A percentile compares a stretch with the other conserved stretches of the same genome.
phyloP scores from a whole-genome alignment of 2,329 filamentous ascomycete species.

The Arthrobotrys conoides region DNA sequence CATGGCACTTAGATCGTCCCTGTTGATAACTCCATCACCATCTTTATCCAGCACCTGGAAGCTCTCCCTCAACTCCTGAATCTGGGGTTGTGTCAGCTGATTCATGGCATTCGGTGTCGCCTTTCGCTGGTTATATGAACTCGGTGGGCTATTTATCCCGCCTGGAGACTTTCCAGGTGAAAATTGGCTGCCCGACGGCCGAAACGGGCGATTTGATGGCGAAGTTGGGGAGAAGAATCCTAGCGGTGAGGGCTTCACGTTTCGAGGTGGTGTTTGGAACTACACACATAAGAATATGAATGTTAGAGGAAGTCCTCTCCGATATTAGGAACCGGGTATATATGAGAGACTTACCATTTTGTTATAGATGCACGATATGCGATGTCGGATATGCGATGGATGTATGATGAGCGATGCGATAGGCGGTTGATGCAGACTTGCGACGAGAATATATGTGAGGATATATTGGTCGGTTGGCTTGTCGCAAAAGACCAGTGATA shows the following conservation, averaged over 20 bases:
- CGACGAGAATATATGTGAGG: slow-evolving; percentile 21
- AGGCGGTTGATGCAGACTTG: slow-evolving; percentile 16
- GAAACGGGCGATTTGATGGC: slow-evolving; percentile 41
- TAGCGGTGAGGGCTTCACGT: slow-evolving; percentile 63
- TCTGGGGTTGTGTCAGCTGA: slow-evolving; percentile 83
- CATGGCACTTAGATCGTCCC: slow-evolving; percentile 89
- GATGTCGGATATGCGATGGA: slow-evolving; percentile 10
- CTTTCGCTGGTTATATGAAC: slow-evolving; percentile 62
- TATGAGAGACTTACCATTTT: slow-evolving; percentile 37
- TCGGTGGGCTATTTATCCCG: slow-evolving; percentile 51
- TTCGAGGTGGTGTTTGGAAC: slow-evolving; percentile 62
- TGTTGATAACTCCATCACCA: slow-evolving; percentile 84
- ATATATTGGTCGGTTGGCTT: not conserved
- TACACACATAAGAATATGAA: slow-evolving; percentile 8
- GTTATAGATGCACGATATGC: slow-evolving; percentile 15
- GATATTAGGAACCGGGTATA: not conserved
- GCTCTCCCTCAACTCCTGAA: slow-evolving; percentile 88
- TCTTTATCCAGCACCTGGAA: slow-evolving; percentile 94
- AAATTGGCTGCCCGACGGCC: slow-evolving; percentile 50
- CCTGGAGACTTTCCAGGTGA: slow-evolving; percentile 46
- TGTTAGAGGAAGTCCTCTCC: slow-evolving; percentile 14
- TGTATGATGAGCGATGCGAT: slow-evolving; percentile 19
- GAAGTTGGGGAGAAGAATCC: slow-evolving; percentile 61
- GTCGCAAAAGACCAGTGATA: not conserved
- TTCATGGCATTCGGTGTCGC: slow-evolving; percentile 70